Base-by-base conservation (phyloP, 345 rosid genomes). In the Gossypium thurberi region DNA sequence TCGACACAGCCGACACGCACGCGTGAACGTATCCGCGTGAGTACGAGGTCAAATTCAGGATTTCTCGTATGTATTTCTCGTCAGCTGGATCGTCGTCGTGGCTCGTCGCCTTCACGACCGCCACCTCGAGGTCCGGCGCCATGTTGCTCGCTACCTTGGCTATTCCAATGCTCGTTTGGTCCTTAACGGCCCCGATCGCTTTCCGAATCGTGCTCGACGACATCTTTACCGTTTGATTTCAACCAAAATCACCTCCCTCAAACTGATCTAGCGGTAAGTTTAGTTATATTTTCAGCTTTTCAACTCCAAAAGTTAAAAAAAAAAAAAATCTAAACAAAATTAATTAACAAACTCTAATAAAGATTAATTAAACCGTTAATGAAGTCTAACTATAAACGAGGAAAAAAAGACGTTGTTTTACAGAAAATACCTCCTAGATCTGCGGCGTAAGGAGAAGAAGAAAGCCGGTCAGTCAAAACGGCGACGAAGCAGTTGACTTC, bases 61-160 rank as follows among this genome's bases (percentile, higher is more conserved):
- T 92, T 81, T 94, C 97, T 8, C 95, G 87, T 14, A 92, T 76
- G 75, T 94, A 86, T 77, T 87, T 90, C 84, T 92, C 97, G 43
- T 76, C 88, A 0, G 98, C 87, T 1, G 90, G 98, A 56, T 90
- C 94, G 13, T 92, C 95, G 79, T 94, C 98, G 85, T 94, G 98
- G 73, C 98, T 87, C 0, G 97, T 94, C 17, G 98, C 98, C 71
- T 92, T 94, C 37, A 94, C 98, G 14, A 94, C 85, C 51, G 98
- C 95, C 1, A 94, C 98, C 23, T 94, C 98, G 10, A 94, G 91
- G 81, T 94, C 98, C 69, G 98, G 91, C 59, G 96, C 91, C 77
- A 89, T 57, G 82, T 89, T 89, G 85, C 91, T 91, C 0, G 91
- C 91, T 10, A 91, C 93, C 28, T 89, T 91, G 0, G 93, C 96